Conservation (phyloP, 2,329 filamentous ascomycete species). For the Monilinia fructicola region DNA sequence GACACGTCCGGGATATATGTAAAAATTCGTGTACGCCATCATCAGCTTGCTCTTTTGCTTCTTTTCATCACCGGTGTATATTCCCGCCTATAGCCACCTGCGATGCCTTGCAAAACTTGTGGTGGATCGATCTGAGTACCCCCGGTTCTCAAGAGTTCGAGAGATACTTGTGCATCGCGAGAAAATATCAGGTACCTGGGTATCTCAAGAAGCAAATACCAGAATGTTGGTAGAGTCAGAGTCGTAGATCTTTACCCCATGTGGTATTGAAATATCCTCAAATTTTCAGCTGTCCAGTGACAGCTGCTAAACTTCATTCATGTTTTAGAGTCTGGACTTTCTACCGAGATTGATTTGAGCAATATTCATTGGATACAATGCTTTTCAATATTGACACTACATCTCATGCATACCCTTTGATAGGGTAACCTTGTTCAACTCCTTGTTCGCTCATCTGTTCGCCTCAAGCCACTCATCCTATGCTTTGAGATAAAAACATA, state of each 20-base stretch:
- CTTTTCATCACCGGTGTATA: not conserved
- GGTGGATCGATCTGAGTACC: not conserved
- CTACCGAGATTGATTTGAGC: constrained; percentile 8
- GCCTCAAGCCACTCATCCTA: not conserved
- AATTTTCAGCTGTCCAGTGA: constrained; percentile 5
- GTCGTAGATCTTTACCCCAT: constrained; percentile 2
- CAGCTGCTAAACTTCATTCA: not conserved
- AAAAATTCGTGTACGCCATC: not conserved
- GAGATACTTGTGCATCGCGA: not conserved
- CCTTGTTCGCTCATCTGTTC: constrained; percentile 12
- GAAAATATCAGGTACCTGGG: not conserved
- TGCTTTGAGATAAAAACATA: not conserved
- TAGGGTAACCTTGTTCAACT: not conserved
- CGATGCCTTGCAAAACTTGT: not conserved
- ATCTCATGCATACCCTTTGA: not conserved
- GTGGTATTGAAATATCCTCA: not conserved
- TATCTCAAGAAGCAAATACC: constrained; percentile 4
- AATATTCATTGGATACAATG: not conserved
- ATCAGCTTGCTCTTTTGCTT: constrained; percentile 1
- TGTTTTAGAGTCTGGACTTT: not conserved
- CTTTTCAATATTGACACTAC: not conserved
- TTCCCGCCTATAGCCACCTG: too few species aligned
- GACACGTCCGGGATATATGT: not conserved
- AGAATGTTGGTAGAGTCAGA: not conserved
- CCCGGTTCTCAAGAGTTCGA: not conserved